Percentiles rank a stretch among this genome's conserved stretches.
Conservation (phyloP, 352 stramenopile genomes). For the Phytophthora vignae region DNA sequence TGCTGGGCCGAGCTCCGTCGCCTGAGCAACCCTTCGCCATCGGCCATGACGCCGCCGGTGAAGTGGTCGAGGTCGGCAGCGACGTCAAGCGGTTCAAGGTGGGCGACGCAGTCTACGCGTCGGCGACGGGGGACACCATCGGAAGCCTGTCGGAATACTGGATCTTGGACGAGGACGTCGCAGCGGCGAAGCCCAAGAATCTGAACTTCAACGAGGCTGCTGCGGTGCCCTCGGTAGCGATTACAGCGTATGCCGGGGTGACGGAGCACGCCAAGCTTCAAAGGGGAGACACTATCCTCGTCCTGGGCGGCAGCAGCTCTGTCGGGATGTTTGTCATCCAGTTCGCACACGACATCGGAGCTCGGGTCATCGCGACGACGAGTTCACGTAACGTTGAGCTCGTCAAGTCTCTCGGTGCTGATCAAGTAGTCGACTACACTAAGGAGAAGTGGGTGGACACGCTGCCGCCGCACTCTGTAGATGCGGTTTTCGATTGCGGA, state of each 20-base stretch:
- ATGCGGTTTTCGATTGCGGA: constrained; percentile 42
- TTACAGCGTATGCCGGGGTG: constrained; percentile 41
- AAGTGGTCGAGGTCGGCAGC: constrained; percentile 39
- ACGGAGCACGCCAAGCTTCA: constrained; percentile 32
- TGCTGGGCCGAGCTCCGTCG: constrained; percentile 29
- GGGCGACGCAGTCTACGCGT: constrained; percentile 37
- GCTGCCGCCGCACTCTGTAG: constrained; percentile 33
- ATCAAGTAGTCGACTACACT: constrained; percentile 46
- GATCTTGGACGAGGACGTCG: constrained; percentile 38
- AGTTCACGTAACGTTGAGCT: constrained; percentile 38
- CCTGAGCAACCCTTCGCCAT: constrained; percentile 26
- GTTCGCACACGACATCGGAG: constrained; percentile 38
- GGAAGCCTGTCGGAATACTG: constrained; percentile 19
- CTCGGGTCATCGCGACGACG: constrained; percentile 35
- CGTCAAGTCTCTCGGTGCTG: constrained; percentile 32
- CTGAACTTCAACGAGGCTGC: constrained; percentile 51
- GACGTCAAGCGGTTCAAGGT: constrained; percentile 33
- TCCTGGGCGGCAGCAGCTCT: constrained; percentile 40
- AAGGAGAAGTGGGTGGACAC: constrained; percentile 40
- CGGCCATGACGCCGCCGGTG: constrained; percentile 44
- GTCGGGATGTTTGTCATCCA: constrained; percentile 44
- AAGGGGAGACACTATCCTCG: constrained; percentile 41
- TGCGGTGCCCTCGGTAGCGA: constrained; percentile 21
- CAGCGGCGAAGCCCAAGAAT: constrained; percentile 39
- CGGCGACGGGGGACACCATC: constrained; percentile 5